Percentiles rank a stretch among this genome's conserved stretches.
Conservation (phyloP, 345 rosid species). For the Mallotus nudiflorus region DNA sequence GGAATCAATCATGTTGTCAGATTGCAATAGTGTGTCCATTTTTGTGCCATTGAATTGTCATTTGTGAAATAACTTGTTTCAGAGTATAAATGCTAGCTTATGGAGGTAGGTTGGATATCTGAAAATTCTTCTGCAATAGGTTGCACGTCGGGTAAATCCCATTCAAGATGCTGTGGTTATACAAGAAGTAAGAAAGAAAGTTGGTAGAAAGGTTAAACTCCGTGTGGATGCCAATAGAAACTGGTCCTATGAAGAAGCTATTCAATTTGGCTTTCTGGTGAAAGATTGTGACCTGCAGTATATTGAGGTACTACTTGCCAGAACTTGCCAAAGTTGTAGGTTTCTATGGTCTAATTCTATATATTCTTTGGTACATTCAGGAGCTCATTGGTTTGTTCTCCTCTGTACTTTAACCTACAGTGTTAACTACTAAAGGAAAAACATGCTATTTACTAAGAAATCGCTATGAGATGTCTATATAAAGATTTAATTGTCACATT, state of each 20-base stretch:
- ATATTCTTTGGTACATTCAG: background rate
- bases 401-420: background rate
- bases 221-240: slow-evolving; percentile 93
- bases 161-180: slow-evolving; percentile 74
- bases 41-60: background rate
- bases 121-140: slow-evolving; percentile 47
- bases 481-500: background rate
- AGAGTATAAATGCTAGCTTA: background rate
- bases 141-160: slow-evolving; percentile 73
- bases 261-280: slow-evolving; percentile 59
- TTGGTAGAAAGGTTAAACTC: slow-evolving; percentile 65
- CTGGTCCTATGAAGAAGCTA: slow-evolving; percentile 85
- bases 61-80: background rate
- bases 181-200: slow-evolving; percentile 71
- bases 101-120: background rate
- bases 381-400: background rate
- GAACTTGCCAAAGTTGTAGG: slow-evolving; percentile 1
- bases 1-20: background rate
- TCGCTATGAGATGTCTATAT: background rate
- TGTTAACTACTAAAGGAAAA: background rate
- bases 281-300: slow-evolving; percentile 76
- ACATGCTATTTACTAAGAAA: background rate
- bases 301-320: slow-evolving; percentile 62
- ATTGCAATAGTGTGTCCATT: background rate
- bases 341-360: slow-evolving; percentile 6